phyloP scores from a whole-genome alignment of 371 early-diverging fungal species.

The Rhizopus delemar region DNA sequence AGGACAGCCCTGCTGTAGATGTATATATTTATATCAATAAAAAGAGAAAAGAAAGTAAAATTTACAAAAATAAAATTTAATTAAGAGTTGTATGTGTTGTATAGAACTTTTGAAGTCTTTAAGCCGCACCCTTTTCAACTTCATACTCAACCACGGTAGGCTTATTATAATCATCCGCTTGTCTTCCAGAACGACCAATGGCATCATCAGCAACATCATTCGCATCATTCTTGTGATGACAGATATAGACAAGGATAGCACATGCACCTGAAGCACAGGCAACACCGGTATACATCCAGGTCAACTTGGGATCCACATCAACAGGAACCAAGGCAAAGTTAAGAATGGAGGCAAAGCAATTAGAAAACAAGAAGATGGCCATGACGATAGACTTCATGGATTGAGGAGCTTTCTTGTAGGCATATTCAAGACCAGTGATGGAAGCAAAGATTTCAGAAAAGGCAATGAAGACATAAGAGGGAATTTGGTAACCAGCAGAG shows the following conservation, averaged over 20 bases:
- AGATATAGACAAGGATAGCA: slow-evolving; percentile 28
- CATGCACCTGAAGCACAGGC: slow-evolving; percentile 24
- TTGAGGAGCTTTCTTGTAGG: slow-evolving; percentile 73
- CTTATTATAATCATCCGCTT: slow-evolving; percentile 10
- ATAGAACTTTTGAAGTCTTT: neutral
- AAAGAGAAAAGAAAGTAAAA: neutral
- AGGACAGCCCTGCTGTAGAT: neutral
- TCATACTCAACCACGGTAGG: slow-evolving; percentile 20
- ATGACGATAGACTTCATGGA: slow-evolving; percentile 78
- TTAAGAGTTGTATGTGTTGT: neutral
- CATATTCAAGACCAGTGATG: slow-evolving; percentile 78
- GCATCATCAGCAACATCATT: slow-evolving; percentile 36
- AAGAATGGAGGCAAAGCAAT: slow-evolving; percentile 66
- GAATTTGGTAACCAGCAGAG: slow-evolving; percentile 67
- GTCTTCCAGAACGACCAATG: slow-evolving; percentile 22
- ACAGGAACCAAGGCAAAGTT: slow-evolving; percentile 68
- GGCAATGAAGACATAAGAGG: slow-evolving; percentile 67
- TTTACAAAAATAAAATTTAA: slow-evolving; percentile 2
- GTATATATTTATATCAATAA: neutral
- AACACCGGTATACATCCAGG: slow-evolving; percentile 64
- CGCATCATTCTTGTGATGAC: slow-evolving; percentile 32
- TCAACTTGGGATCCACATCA: slow-evolving; percentile 67
- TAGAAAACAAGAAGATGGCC: slow-evolving; percentile 71
- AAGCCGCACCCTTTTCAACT: slow-evolving; percentile 19
- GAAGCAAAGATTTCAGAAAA: slow-evolving; percentile 75